phyloP scores from a whole-genome alignment of 345 rosid genomes.

The sweet orange (Citrus sinensis) region DNA sequence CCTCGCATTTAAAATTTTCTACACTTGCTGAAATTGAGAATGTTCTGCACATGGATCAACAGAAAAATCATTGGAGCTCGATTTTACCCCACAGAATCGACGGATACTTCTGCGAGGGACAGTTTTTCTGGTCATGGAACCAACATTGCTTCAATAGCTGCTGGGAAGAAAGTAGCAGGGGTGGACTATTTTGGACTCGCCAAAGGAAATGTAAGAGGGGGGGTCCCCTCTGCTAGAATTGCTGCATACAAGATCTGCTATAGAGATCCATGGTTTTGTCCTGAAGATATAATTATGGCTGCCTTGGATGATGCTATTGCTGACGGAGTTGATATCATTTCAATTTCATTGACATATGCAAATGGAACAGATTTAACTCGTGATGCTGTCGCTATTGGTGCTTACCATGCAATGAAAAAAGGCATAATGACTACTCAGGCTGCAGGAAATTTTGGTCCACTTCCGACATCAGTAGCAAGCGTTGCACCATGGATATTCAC shows the following conservation, averaged over 20 bases:
- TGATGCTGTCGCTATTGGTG: conserved; percentile 32
- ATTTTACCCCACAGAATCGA: conserved; percentile 4
- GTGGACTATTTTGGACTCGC: conserved; percentile 48
- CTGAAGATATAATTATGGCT: conserved; percentile 10
- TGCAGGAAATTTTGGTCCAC: conserved; percentile 37
- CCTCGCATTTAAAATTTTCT: background rate
- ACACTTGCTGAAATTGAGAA: too few relatives aligned
- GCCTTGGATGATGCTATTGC: conserved; percentile 66
- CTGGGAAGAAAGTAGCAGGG: conserved; percentile 39
- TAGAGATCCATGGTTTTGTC: background rate
- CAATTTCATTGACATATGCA: conserved; percentile 20
- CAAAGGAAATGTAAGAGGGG: conserved; percentile 51
- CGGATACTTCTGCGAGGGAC: conserved; percentile 15
- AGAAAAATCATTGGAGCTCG: conserved; percentile 48
- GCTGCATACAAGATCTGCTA: conserved; percentile 42
- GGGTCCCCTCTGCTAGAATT: conserved; percentile 54
- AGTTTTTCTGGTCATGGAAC: conserved; percentile 36
- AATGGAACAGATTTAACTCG: accelerated
- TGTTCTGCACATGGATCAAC: background rate
- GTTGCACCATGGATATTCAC: conserved; percentile 46
- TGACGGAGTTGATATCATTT: conserved; percentile 48
- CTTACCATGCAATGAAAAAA: conserved; percentile 47
- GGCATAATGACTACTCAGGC: conserved; percentile 36
- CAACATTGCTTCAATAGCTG: conserved; percentile 65
- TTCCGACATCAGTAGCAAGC: background rate